Percentiles rank a stretch among this genome's conserved stretches.
Evolutionary conservation across 805 yeast genomes (phyloP).

Genomic region (Torulaspora indica): DNA sequence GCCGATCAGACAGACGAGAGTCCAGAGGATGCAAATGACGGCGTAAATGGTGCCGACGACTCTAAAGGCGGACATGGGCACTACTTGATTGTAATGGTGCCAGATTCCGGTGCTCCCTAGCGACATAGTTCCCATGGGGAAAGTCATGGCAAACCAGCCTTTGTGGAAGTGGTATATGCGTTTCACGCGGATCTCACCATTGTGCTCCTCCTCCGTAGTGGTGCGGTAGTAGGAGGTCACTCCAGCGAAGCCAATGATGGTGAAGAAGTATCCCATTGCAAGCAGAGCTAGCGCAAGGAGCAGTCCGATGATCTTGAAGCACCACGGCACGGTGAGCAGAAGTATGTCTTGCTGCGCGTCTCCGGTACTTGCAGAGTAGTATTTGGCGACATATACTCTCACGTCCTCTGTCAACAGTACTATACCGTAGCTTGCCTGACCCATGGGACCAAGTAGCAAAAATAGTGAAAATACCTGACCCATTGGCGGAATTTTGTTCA

Average conservation of each 20-base stretch:
- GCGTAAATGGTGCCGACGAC: conserved; percentile 62
- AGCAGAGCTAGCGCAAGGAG: conserved; percentile 43
- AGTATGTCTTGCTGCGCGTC: conserved; percentile 15
- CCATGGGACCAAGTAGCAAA: conserved; percentile 77
- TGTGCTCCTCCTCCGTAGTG: conserved; percentile 23
- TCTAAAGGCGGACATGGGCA: conserved; percentile 49
- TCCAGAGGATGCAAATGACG: conserved; percentile 44
- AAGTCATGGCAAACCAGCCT: conserved; percentile 80
- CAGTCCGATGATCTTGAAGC: conserved; percentile 37
- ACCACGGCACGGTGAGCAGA: conserved; percentile 28
- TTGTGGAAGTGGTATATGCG: conserved; percentile 42
- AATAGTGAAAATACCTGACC: conserved; percentile 58
- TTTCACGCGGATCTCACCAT: background rate
- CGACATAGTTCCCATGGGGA: conserved; percentile 84
- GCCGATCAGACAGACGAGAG: conserved; percentile 39
- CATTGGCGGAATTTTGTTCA: conserved; percentile 56
- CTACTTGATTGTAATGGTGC: conserved; percentile 37
- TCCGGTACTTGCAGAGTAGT: conserved; percentile 21
- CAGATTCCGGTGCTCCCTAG: conserved; percentile 54
- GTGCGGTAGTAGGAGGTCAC: conserved; percentile 17
- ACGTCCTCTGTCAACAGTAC: conserved; percentile 48
- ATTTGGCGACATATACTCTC: conserved; percentile 22
- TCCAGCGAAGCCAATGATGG: conserved; percentile 40
- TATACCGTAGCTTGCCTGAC: conserved; percentile 76
- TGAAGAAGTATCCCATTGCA: conserved; percentile 57